Percentiles rank a stretch among this genome's conserved stretches.
phyloP scores from a whole-genome alignment of 2,329 filamentous ascomycete species.

The Talaromyces funiculosus region DNA sequence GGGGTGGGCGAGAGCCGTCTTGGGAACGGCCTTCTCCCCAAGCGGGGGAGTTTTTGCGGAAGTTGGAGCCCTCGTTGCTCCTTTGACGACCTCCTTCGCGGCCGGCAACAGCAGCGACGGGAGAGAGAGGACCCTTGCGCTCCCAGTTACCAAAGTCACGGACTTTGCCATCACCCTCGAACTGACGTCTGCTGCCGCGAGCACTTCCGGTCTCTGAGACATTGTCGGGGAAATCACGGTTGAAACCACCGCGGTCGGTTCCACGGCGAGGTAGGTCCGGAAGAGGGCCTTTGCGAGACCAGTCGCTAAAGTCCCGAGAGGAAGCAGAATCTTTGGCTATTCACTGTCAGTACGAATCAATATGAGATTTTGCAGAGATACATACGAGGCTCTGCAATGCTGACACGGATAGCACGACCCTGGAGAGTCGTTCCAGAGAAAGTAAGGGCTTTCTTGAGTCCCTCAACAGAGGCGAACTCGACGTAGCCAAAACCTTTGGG shows the following conservation, averaged over 20 bases:
- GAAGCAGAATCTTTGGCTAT: slow-evolving; percentile 74
- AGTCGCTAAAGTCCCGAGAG: slow-evolving; percentile 76
- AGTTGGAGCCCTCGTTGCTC: slow-evolving; percentile 56
- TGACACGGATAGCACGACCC: slow-evolving; percentile 84
- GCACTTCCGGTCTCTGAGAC: slow-evolving; percentile 55
- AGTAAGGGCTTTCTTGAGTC: slow-evolving; percentile 82
- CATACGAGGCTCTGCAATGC: slow-evolving; percentile 93
- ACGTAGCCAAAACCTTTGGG: slow-evolving; percentile 98
- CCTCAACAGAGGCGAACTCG: slow-evolving; percentile 82
- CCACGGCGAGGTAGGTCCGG: slow-evolving; percentile 62
- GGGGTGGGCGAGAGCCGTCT: slow-evolving; percentile 73
- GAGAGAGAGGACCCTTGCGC: slow-evolving; percentile 83
- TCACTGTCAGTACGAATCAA: not conserved
- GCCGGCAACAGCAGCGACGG: slow-evolving; percentile 47
- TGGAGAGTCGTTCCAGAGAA: slow-evolving; percentile 78
- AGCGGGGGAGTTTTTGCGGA: slow-evolving; percentile 64
- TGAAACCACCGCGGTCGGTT: slow-evolving; percentile 52
- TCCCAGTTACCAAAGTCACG: slow-evolving; percentile 90
- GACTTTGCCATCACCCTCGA: slow-evolving; percentile 65
- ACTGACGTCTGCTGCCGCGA: slow-evolving; percentile 61
- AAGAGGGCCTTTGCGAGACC: slow-evolving; percentile 88
- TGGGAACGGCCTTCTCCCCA: slow-evolving; percentile 66
- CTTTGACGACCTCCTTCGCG: slow-evolving; percentile 56
- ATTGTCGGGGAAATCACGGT: slow-evolving; percentile 48
- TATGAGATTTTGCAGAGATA: not conserved